These are phyloP conservation scores for Mortierella alpina DNA, from an alignment of 192 early-diverging fungal species.

Conservation along the genomic window DNA sequence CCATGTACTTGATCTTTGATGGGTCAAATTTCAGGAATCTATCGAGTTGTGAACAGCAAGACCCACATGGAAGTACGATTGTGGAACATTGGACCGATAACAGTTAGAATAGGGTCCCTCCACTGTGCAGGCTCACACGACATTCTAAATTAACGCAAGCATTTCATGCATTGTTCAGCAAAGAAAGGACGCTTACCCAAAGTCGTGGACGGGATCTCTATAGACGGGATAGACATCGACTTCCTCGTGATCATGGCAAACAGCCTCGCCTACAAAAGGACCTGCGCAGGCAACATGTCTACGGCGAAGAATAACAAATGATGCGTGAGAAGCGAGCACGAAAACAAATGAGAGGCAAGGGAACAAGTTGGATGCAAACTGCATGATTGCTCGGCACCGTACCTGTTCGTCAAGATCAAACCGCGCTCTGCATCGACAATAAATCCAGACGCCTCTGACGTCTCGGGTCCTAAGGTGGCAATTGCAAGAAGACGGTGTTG, in stretches of 20 bases:
- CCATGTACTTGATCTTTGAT: slow-evolving; percentile 77
- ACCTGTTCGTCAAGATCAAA: slow-evolving; percentile 77
- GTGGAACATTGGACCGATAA: no score
- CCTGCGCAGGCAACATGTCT: slow-evolving; percentile 79
- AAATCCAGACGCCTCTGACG: slow-evolving; percentile 85
- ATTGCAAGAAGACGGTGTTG: neutral
- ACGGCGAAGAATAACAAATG: neutral
- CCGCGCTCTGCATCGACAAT: slow-evolving; percentile 80
- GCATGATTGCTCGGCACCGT: slow-evolving; percentile 15
- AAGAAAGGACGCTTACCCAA: slow-evolving; percentile 60
- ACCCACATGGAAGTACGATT: no score
- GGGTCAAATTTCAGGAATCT: slow-evolving; percentile 73
- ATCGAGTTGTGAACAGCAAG: neutral
- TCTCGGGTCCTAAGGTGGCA: slow-evolving; percentile 62
- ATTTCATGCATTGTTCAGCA: neutral
- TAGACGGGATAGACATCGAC: slow-evolving; percentile 80
- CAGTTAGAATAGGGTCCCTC: neutral
- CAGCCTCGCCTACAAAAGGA: slow-evolving; percentile 86
- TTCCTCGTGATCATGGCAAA: slow-evolving; percentile 85
- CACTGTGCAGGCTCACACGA: slow-evolving; percentile 5
- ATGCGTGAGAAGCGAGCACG: neutral
- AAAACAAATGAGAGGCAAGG: neutral
- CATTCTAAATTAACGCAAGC: neutral
- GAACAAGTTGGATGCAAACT: neutral
- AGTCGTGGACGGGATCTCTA: slow-evolving; percentile 81